A percentile compares a stretch with the other conserved stretches of the same genome.
phyloP scores from a whole-genome alignment of 345 rosid species.

The Aegle marmelos region DNA sequence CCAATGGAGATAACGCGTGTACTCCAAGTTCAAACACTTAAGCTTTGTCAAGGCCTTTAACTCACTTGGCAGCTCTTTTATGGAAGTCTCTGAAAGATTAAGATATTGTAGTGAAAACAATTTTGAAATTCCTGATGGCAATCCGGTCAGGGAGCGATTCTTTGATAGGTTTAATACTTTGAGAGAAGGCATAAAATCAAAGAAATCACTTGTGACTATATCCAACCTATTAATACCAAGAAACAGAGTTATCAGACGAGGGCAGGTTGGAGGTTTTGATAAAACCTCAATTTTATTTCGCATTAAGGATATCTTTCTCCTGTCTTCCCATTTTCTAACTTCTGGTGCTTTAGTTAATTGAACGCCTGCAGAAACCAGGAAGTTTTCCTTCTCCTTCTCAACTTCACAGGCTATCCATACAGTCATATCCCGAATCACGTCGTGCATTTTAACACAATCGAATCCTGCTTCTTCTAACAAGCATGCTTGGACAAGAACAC shows the following conservation, averaged over 20 bases:
- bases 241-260: not conserved
- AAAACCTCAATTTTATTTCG: not conserved
- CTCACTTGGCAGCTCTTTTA: not conserved
- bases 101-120: no score
- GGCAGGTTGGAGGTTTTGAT: not conserved
- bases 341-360: not conserved
- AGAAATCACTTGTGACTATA: not conserved
- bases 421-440: constrained; percentile 23
- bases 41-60: not conserved
- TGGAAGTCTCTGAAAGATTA: not conserved
- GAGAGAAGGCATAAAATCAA: not conserved
- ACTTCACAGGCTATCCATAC: constrained; percentile 14
- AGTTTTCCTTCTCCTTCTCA: not conserved
- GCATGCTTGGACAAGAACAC: constrained; percentile 9
- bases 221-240: no score
- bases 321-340: not conserved
- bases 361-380: not conserved
- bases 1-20: not conserved
- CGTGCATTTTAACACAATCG: constrained; percentile 26
- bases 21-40: not conserved
- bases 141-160: not conserved
- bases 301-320: not conserved
- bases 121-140: not conserved
- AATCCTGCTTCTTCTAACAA: not conserved
- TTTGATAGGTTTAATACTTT: not conserved